Conservation (phyloP, 129 eudicot species). For the Tanacetum coccineum region DNA sequence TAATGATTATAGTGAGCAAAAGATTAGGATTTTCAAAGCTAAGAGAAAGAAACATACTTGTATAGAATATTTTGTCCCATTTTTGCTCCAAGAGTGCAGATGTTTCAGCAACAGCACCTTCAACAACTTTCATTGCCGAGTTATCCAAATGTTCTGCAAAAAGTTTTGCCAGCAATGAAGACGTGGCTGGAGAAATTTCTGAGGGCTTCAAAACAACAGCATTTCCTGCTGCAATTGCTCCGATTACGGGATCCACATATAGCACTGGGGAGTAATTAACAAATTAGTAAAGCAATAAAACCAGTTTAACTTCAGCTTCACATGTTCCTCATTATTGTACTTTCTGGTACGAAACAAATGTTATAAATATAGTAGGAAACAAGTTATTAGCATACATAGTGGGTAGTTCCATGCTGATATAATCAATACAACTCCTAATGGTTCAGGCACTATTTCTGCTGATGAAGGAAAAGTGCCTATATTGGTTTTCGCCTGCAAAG, state of each 20-base stretch:
- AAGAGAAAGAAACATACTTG: conserved; percentile 46
- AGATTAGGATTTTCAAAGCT: background rate
- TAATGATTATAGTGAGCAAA: background rate
- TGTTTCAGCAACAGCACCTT: conserved; percentile 79
- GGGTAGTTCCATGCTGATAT: conserved; percentile 98
- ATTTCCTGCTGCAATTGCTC: no score
- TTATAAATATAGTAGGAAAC: conserved; percentile 11
- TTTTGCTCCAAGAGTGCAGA: conserved; percentile 76
- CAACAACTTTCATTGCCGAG: conserved; percentile 75
- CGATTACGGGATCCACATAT: no score
- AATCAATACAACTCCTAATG: conserved; percentile 74
- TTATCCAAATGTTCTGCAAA: conserved; percentile 64
- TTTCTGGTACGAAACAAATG: background rate
- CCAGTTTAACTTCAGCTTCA: background rate
- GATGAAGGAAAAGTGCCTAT: conserved; percentile 69
- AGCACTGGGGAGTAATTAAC: no score
- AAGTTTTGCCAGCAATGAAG: conserved; percentile 60
- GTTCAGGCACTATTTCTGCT: conserved; percentile 83
- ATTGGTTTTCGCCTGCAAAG: conserved; percentile 68
- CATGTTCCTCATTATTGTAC: no score
- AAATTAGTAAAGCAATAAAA: conserved; percentile 1
- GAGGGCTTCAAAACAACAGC: conserved; percentile 85
- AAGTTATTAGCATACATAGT: conserved; percentile 49
- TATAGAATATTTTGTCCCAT: conserved; percentile 95
- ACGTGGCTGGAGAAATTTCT: conserved; percentile 74